Percentiles rank a stretch among this genome's conserved stretches.
Evolutionary conservation across 1,284 basidiomycete species (phyloP).

Genomic region (Ustilago curta): DNA sequence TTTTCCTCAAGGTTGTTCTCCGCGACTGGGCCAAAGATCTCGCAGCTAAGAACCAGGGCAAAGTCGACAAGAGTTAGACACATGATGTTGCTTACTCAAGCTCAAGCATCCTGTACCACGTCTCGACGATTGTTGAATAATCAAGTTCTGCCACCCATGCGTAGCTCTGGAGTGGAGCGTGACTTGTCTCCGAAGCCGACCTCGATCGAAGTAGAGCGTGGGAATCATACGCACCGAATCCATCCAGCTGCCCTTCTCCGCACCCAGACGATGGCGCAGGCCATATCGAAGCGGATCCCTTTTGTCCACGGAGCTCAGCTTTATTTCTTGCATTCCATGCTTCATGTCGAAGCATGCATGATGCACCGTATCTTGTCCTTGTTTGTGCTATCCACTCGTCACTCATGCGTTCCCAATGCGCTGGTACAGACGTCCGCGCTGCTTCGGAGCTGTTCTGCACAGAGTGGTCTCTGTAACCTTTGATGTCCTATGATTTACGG

Average conservation of each 20-base stretch:
- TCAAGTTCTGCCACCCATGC: not conserved
- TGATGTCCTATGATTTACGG: not conserved
- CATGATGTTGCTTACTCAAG: not conserved
- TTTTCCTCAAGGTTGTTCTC: conserved; percentile 70
- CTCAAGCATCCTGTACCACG: not conserved
- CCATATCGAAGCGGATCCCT: not conserved
- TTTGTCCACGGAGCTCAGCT: conserved; percentile 4
- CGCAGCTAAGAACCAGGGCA: conserved; percentile 40
- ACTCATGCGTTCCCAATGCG: not conserved
- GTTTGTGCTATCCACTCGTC: not conserved
- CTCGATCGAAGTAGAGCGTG: too few species aligned
- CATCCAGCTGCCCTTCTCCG: not conserved
- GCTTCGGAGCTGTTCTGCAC: not conserved
- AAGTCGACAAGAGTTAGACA: conserved; percentile 33
- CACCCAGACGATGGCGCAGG: not conserved
- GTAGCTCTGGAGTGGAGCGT: too few species aligned
- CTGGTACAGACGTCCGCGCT: not conserved
- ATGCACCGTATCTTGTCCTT: not conserved
- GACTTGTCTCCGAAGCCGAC: too few species aligned
- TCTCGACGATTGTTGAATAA: not conserved
- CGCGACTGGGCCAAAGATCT: conserved; percentile 70
- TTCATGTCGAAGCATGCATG: not conserved
- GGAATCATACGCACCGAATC: not conserved
- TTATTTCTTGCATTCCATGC: not conserved
- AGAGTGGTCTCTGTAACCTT: not conserved